A percentile compares a stretch with the other conserved stretches of the same genome.
These are phyloP conservation scores for Diaporthe humulicola DNA, from an alignment of 2,329 filamentous ascomycete genomes.

Conservation along the genomic window DNA sequence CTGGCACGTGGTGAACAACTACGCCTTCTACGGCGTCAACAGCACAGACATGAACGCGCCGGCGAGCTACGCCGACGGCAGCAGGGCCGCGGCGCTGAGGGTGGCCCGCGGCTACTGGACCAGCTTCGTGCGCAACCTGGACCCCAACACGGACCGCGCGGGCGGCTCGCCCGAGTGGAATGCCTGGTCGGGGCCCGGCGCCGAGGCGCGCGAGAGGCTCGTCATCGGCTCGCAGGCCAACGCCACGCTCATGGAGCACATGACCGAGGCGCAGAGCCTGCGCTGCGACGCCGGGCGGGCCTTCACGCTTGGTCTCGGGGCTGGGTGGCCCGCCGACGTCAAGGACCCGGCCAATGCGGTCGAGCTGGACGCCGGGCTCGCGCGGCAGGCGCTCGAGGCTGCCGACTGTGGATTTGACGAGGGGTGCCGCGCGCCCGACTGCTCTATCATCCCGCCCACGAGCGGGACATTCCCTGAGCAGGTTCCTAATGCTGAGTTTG, in stretches of 20 bases:
- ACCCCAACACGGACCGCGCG: conserved; percentile 18
- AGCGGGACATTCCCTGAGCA: conserved; percentile 20
- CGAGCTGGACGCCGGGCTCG: conserved; percentile 16
- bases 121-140: conserved; percentile 27
- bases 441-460: conserved; percentile 19
- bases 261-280: conserved; percentile 25
- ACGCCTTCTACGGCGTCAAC: conserved; percentile 28
- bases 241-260: conserved; percentile 23
- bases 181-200: conserved; percentile 1
- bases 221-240: conserved; percentile 5
- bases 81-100: neutral
- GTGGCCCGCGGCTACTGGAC: conserved; percentile 21
- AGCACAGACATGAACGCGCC: conserved; percentile 13
- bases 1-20: conserved; percentile 29
- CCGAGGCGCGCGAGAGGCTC: neutral
- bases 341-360: neutral
- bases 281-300: conserved; percentile 1
- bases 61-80: neutral
- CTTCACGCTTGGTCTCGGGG: conserved; percentile 15
- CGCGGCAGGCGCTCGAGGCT: conserved; percentile 2
- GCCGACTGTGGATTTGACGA: conserved; percentile 13
- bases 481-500: conserved; percentile 2
- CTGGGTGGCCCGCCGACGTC: neutral
- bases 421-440: conserved; percentile 13
- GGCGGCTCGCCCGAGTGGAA: neutral